Evolutionary conservation across 805 yeast species (phyloP).

Genomic region (Wickerhamiella parazyma): DNA sequence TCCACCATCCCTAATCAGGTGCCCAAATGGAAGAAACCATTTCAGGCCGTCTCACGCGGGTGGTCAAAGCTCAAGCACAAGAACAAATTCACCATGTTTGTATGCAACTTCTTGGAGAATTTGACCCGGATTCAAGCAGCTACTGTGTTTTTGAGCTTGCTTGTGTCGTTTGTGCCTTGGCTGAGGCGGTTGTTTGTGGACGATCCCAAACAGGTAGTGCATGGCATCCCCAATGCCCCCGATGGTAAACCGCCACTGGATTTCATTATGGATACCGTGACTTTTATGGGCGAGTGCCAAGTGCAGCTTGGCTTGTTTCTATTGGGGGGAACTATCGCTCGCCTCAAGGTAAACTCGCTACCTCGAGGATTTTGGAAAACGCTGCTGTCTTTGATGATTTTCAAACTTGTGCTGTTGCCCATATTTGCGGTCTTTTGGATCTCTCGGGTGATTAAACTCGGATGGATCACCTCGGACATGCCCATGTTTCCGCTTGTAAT

Average conservation of each 20-base stretch:
- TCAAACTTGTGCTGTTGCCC: slow-evolving; percentile 59
- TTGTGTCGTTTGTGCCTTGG: slow-evolving; percentile 79
- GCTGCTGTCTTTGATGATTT: slow-evolving; percentile 40
- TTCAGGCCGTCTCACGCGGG: background rate
- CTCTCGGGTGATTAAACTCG: slow-evolving; percentile 44
- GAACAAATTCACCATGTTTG: slow-evolving; percentile 10
- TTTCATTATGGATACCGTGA: slow-evolving; percentile 67
- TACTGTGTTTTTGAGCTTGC: slow-evolving; percentile 49
- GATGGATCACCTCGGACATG: slow-evolving; percentile 49
- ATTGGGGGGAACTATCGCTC: slow-evolving; percentile 77
- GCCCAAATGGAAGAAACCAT: background rate
- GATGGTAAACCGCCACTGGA: slow-evolving; percentile 73
- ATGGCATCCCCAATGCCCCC: slow-evolving; percentile 59
- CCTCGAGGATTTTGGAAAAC: slow-evolving; percentile 57
- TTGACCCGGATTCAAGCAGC: slow-evolving; percentile 54
- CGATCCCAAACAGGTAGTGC: slow-evolving; percentile 29
- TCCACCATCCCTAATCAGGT: no score
- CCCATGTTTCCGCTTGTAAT: slow-evolving; percentile 55
- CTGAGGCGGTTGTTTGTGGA: slow-evolving; percentile 51
- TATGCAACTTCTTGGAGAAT: slow-evolving; percentile 33
- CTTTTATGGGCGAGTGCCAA: slow-evolving; percentile 72
- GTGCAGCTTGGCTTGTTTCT: slow-evolving; percentile 77
- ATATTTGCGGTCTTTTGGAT: slow-evolving; percentile 61
- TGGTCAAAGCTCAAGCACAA: slow-evolving; percentile 15
- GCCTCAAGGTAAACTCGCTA: slow-evolving; percentile 45